Percentiles rank a stretch among this genome's conserved stretches.
Conservation (phyloP, 768 basidiomycete species). For the Hygrophorus pudorinus region DNA sequence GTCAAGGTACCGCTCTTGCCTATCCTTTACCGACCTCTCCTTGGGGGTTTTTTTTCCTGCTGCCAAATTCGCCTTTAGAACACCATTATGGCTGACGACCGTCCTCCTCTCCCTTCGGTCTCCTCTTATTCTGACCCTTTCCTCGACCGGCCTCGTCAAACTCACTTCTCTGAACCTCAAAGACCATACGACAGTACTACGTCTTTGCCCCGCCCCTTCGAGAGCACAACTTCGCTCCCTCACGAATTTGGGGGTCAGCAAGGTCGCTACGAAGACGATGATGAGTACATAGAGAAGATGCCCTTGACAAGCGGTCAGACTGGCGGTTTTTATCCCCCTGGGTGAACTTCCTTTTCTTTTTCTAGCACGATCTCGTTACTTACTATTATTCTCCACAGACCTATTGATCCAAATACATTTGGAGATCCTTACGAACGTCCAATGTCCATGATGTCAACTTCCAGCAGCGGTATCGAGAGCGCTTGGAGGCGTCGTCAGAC, state of each 20-base stretch:
- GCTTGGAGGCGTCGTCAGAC: slow-evolving; percentile 76
- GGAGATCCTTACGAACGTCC: slow-evolving; percentile 63
- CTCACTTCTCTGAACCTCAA: slow-evolving; percentile 51
- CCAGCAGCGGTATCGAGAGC: slow-evolving; percentile 47
- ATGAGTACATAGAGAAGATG: slow-evolving; percentile 68
- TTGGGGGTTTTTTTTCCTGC: too few species aligned
- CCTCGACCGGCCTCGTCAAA: slow-evolving; percentile 52
- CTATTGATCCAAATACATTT: slow-evolving; percentile 46
- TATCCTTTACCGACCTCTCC: too few species aligned
- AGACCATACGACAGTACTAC: slow-evolving; percentile 29
- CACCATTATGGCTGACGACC: slow-evolving; percentile 26
- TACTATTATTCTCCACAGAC: slow-evolving; percentile 17
- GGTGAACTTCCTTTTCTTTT: slow-evolving; percentile 33
- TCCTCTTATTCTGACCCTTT: slow-evolving; percentile 55
- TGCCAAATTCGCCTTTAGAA: too few species aligned
- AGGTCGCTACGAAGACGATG: slow-evolving; percentile 37
- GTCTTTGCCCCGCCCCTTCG: slow-evolving; percentile 38
- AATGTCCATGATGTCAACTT: slow-evolving; percentile 39
- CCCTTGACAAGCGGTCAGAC: slow-evolving; percentile 55
- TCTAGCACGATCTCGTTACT: slow-evolving; percentile 5
- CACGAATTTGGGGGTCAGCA: slow-evolving; percentile 37
- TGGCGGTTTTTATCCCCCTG: slow-evolving; percentile 67
- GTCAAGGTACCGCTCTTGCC: too few species aligned
- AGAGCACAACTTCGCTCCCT: slow-evolving; percentile 47
- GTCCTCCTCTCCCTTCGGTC: slow-evolving; percentile 27